Evolutionary conservation across 495 filamentous ascomycete genomes (phyloP), one percentile per base, ranked within the genome.

Genomic region (Penicillium argentinense): DNA sequence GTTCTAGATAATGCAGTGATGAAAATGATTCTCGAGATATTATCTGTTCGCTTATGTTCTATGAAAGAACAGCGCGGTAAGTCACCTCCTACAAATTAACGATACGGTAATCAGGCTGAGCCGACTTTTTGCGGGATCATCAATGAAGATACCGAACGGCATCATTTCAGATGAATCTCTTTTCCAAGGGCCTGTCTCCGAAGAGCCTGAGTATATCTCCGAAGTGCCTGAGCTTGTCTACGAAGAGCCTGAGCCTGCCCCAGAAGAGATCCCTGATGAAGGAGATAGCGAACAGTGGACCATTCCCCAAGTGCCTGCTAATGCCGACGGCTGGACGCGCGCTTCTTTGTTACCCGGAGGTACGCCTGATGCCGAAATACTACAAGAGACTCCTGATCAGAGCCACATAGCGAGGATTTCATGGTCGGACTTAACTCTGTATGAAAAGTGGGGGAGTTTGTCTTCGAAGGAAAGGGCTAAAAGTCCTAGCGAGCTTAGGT

Each of bases 1-100:
- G 27, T 38, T 51, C 26, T 51, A 45, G 46, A 49, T 37, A 49
- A 49, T 38, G 29, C 46, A 1, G 46, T 49, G 46, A 49, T 38
- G 46, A 49, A 43, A 43, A 29, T 49, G 39, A 30, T 49, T 30
- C 5, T 49, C 27, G 39, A 49, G 39, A 49, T 49, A 16, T 30
- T 49, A 42, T 49, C 46, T 25, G 25, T 47, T 40, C 36, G 45
- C 19, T 13, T 47, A 25, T 47, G 12, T 47, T 40, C 26, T 47
- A 47, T 47, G 45, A 40, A 47, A 33, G 37, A 33, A 16, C 26
- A 47, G 37, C 26, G 18, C 1, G 36, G 34, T 47, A 19, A 40
- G 18, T 33, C 19, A 25, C 17, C 17, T 47, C 26, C 36, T 39
- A 17, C 30, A 46, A 23, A 47, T 40, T 34, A 25, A 40, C 3